Evolutionary conservation across 345 rosid genomes (phyloP).

Genomic region (Mangifera indica): DNA sequence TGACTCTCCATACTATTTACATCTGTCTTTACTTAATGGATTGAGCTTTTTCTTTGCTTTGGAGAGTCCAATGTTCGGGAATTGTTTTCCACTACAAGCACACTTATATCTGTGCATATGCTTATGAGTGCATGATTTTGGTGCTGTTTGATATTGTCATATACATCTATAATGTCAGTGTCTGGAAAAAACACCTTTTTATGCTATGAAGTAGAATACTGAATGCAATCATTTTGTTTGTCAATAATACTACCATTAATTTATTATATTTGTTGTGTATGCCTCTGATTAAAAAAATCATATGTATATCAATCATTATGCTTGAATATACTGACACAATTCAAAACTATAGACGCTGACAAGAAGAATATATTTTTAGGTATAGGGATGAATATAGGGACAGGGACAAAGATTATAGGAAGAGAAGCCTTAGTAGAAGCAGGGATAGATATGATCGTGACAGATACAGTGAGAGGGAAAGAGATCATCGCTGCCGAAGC

Average conservation of each 20-base stretch:
- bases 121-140: neutral
- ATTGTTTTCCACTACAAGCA: neutral
- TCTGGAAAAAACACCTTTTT: neutral
- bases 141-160: neutral
- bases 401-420: slow-evolving; percentile 38
- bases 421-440: slow-evolving; percentile 55
- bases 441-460: slow-evolving; percentile 48
- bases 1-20: neutral
- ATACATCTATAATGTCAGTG: neutral
- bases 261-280: neutral
- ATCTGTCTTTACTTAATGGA: neutral
- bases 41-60: neutral
- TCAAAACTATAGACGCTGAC: slow-evolving; percentile 7
- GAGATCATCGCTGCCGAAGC: slow-evolving; percentile 38
- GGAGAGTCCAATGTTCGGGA: neutral
- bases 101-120: neutral
- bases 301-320: neutral
- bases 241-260: neutral
- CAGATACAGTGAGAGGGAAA: slow-evolving; percentile 40
- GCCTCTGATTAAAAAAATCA: too few species aligned
- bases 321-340: neutral
- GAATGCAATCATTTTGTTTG: neutral
- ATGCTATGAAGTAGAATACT: neutral
- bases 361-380: slow-evolving; percentile 25
- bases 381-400: slow-evolving; percentile 42